A percentile compares a stretch with the other conserved stretches of the same genome.
phyloP scores from a whole-genome alignment of 805 yeast species.

The Myxozyma melibiosi region DNA sequence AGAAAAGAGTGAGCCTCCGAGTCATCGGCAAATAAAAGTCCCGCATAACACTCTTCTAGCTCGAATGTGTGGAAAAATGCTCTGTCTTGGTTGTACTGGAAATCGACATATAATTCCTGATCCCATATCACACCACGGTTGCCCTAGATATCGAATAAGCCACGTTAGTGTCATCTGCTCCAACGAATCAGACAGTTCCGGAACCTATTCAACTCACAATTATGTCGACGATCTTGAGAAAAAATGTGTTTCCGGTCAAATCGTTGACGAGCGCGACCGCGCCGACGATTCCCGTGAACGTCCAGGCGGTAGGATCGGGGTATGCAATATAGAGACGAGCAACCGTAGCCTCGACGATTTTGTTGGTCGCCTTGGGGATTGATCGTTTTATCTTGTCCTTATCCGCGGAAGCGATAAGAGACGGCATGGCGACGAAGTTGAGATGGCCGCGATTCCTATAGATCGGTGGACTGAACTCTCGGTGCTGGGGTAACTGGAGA shows the following conservation, averaged over 20 bases:
- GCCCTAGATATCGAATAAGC: conserved; percentile 52
- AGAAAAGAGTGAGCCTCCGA: conserved; percentile 83
- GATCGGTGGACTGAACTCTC: too few relatives aligned
- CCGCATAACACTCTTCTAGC: conserved; percentile 84
- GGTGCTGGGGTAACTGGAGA: too few relatives aligned
- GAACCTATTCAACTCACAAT: conserved; percentile 25
- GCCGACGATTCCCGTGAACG: conserved; percentile 84
- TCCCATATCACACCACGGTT: conserved; percentile 93
- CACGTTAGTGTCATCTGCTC: too few relatives aligned
- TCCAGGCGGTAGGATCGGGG: conserved; percentile 82
- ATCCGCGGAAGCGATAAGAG: conserved; percentile 55
- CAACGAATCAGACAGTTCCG: not conserved
- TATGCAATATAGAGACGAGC: conserved; percentile 88
- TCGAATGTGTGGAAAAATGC: conserved; percentile 95
- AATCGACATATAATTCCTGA: conserved; percentile 87
- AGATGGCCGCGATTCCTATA: too few relatives aligned
- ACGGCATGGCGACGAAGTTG: conserved; percentile 16
- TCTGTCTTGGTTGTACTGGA: conserved; percentile 90
- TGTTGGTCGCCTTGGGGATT: conserved; percentile 84
- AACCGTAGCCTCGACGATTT: conserved; percentile 85
- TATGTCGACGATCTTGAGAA: conserved; percentile 85
- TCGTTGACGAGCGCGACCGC: conserved; percentile 89
- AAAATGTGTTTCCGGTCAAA: conserved; percentile 90
- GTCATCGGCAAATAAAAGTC: conserved; percentile 85
- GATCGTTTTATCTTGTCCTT: conserved; percentile 88